Evolutionary conservation across 2,329 filamentous ascomycete species (phyloP).

Genomic region (Ophiostoma triangulosporum): DNA sequence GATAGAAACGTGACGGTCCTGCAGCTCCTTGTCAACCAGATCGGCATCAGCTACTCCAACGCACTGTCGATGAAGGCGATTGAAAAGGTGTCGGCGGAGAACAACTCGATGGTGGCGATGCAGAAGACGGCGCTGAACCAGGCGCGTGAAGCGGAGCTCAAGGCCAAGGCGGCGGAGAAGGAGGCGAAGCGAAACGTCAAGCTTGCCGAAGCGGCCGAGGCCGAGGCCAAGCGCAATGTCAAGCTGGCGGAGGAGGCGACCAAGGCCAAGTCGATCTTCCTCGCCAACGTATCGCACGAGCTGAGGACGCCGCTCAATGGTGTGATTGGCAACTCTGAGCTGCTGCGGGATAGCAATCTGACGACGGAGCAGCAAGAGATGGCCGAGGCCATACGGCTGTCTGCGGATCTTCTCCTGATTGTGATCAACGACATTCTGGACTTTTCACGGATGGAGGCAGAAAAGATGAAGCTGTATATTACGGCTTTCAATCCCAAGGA

Average conservation of each 20-base stretch:
- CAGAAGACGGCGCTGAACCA: constrained; percentile 62
- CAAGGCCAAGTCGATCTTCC: constrained; percentile 70
- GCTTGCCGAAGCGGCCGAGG: constrained; percentile 73
- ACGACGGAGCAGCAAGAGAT: constrained; percentile 70
- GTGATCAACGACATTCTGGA: constrained; percentile 96
- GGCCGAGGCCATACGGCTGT: constrained; percentile 75
- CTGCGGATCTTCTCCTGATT: constrained; percentile 73
- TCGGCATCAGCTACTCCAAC: constrained; percentile 58
- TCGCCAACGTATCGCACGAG: constrained; percentile 70
- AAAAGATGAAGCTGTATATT: constrained; percentile 65
- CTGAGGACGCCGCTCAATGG: constrained; percentile 73
- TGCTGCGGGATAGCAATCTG: constrained; percentile 62
- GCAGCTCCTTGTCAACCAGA: constrained; percentile 64
- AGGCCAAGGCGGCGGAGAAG: constrained; percentile 63
- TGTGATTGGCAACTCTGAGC: constrained; percentile 78
- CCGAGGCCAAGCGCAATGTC: constrained; percentile 56
- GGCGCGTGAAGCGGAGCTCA: constrained; percentile 58
- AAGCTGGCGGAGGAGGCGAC: constrained; percentile 72
- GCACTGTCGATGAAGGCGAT: constrained; percentile 55
- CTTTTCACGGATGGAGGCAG: constrained; percentile 86
- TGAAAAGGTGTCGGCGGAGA: constrained; percentile 65
- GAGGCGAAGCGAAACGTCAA: constrained; percentile 67
- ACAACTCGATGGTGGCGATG: constrained; percentile 62
- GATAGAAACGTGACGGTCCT: constrained; percentile 56
- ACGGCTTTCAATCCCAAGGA: constrained; percentile 55